These are phyloP conservation scores for Erigeron philadelphicus DNA, from an alignment of 140 eudicot genomes.

Conservation along the genomic window DNA sequence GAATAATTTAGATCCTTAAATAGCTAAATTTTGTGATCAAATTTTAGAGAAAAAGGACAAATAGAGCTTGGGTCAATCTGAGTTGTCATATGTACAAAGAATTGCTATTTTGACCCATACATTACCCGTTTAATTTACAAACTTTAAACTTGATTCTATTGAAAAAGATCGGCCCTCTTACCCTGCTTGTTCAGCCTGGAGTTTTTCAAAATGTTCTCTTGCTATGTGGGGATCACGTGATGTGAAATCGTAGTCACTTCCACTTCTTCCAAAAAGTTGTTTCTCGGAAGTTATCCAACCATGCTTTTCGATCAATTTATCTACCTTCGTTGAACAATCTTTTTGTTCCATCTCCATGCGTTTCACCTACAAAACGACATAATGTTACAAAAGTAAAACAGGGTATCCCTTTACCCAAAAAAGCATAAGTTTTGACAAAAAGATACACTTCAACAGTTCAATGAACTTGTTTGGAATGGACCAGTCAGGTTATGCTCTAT, in stretches of 20 bases:
- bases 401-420: no score
- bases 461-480: no score
- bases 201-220: conserved; percentile 54
- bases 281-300: conserved; percentile 90
- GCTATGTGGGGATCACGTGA: conserved; percentile 76
- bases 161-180: conserved; percentile 23
- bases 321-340: conserved; percentile 74
- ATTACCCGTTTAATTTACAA: no score
- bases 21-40: no score
- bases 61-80: no score
- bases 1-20: no score
- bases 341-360: conserved; percentile 93
- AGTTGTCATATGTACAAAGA: no score
- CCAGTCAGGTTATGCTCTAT: no score
- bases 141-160: no score
- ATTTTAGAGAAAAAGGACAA: no score
- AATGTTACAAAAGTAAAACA: no score
- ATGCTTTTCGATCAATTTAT: conserved; percentile 74
- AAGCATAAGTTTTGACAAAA: neutral
- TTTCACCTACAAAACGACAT: conserved; percentile 55
- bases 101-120: no score
- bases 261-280: conserved; percentile 91
- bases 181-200: conserved; percentile 92
- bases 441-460: neutral
- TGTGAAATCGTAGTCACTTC: conserved; percentile 84